These are phyloP conservation scores for Fusarium sp. DNA, from an alignment of 2,329 filamentous ascomycete genomes.

Conservation along the genomic window DNA sequence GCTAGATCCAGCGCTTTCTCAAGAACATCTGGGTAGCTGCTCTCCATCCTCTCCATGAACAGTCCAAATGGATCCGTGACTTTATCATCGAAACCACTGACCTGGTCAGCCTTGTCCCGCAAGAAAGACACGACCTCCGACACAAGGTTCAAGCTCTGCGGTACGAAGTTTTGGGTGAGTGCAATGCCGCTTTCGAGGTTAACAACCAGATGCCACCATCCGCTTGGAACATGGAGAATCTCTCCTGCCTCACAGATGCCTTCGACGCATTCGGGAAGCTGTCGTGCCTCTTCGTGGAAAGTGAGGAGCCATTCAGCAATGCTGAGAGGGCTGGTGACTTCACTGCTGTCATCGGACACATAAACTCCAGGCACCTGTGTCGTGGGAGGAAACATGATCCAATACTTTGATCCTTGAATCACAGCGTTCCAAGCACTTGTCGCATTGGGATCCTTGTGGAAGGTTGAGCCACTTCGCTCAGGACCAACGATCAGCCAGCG, in stretches of 20 bases:
- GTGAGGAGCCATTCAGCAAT: constrained; percentile 96
- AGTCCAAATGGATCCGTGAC: constrained; percentile 78
- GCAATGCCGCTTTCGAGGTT: constrained; percentile 88
- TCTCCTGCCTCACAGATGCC: constrained; percentile 87
- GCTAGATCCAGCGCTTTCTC: constrained; percentile 72
- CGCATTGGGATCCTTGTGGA: constrained; percentile 84
- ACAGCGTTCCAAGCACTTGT: constrained; percentile 95
- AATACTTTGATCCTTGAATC: constrained; percentile 90
- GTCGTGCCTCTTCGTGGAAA: constrained; percentile 86
- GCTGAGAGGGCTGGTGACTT: constrained; percentile 92
- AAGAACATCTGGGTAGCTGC: constrained; percentile 73
- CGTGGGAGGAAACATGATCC: constrained; percentile 95
- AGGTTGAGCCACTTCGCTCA: constrained; percentile 87
- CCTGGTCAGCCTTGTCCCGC: constrained; percentile 82
- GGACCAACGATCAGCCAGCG: constrained; percentile 95
- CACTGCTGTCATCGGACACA: constrained; percentile 87
- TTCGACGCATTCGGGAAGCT: constrained; percentile 81
- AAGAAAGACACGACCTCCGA: constrained; percentile 82
- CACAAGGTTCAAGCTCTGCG: constrained; percentile 69
- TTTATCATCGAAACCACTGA: constrained; percentile 83
- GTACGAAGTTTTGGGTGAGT: constrained; percentile 95
- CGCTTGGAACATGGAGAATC: constrained; percentile 89
- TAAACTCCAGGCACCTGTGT: constrained; percentile 87
- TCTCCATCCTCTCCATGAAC: constrained; percentile 76
- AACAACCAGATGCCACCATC: constrained; percentile 97